Percentiles rank a stretch among this genome's conserved stretches.
Conservation (phyloP, 2,329 filamentous ascomycete genomes). For the Fusarium piperis region DNA sequence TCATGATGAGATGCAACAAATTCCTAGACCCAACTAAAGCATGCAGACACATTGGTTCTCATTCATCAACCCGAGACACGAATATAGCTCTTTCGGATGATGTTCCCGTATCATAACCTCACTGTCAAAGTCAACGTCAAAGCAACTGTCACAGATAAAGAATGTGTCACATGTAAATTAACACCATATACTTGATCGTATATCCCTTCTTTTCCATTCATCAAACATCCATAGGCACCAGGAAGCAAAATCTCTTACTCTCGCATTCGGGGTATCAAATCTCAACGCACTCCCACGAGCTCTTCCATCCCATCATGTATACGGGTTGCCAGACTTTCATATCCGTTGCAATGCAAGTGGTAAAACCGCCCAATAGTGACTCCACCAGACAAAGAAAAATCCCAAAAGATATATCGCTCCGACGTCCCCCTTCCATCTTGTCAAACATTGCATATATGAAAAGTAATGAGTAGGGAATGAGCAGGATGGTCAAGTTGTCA, state of each 20-base stretch:
- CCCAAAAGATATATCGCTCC: neutral
- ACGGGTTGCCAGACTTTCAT: constrained; percentile 24
- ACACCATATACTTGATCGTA: neutral
- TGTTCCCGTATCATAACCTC: neutral
- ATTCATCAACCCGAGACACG: neutral
- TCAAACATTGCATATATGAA: constrained; percentile 4
- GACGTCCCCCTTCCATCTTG: neutral
- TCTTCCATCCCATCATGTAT: constrained; percentile 10
- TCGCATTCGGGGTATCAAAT: constrained; percentile 36
- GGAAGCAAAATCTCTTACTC: constrained; percentile 10
- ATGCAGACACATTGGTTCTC: neutral
- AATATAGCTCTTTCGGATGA: neutral
- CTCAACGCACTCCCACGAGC: constrained; percentile 12
- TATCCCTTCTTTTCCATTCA: neutral
- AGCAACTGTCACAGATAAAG: neutral
- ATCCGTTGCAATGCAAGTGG: constrained; percentile 4
- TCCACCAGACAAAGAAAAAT: constrained; percentile 2
- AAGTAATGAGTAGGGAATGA: constrained; percentile 13
- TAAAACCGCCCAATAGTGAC: neutral
- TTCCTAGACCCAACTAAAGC: neutral
- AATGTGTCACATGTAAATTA: neutral
- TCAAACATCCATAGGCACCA: neutral
- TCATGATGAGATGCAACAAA: no score
- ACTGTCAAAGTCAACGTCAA: neutral
- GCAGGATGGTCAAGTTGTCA: neutral